phyloP scores from a whole-genome alignment of 495 filamentous ascomycete genomes.

The Aspergillus hancockii region DNA sequence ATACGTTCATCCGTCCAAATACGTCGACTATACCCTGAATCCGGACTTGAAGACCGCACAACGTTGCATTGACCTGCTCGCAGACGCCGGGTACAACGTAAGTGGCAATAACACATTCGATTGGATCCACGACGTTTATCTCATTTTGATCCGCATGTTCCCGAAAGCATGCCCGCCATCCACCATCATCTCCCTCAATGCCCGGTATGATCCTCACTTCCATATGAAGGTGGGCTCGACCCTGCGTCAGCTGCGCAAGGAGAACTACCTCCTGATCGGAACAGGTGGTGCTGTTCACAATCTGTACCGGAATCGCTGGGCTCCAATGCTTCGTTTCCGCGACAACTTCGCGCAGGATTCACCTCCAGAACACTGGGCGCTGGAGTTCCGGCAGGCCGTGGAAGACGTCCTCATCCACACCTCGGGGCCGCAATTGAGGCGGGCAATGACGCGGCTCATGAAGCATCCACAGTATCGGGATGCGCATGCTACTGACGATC shows the following conservation, averaged over 20 bases:
- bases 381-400: slow-evolving; percentile 63
- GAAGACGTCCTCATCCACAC: slow-evolving; percentile 54
- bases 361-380: slow-evolving; percentile 53
- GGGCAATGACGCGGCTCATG: slow-evolving; percentile 58
- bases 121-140: slow-evolving; percentile 67
- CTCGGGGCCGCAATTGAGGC: slow-evolving; percentile 46
- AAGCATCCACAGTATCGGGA: slow-evolving; percentile 60
- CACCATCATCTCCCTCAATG: slow-evolving; percentile 58
- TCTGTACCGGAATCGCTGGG: slow-evolving; percentile 63
- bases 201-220: slow-evolving; percentile 60
- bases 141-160: slow-evolving; percentile 66
- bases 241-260: slow-evolving; percentile 49
- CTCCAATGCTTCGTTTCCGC: slow-evolving; percentile 56
- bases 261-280: slow-evolving; percentile 57
- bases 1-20: slow-evolving; percentile 60
- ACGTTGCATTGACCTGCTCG: slow-evolving; percentile 46
- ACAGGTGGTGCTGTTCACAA: slow-evolving; percentile 66
- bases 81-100: slow-evolving; percentile 50
- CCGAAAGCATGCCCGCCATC: slow-evolving; percentile 56
- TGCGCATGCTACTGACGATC: slow-evolving; percentile 65
- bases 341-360: slow-evolving; percentile 61
- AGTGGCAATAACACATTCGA: slow-evolving; percentile 51
- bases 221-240: slow-evolving; percentile 56
- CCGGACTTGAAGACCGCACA: slow-evolving; percentile 52
- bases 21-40: slow-evolving; percentile 54